Evolutionary conservation across 352 stramenopile species (phyloP).

Genomic region (Phytopythium mirpurense): DNA sequence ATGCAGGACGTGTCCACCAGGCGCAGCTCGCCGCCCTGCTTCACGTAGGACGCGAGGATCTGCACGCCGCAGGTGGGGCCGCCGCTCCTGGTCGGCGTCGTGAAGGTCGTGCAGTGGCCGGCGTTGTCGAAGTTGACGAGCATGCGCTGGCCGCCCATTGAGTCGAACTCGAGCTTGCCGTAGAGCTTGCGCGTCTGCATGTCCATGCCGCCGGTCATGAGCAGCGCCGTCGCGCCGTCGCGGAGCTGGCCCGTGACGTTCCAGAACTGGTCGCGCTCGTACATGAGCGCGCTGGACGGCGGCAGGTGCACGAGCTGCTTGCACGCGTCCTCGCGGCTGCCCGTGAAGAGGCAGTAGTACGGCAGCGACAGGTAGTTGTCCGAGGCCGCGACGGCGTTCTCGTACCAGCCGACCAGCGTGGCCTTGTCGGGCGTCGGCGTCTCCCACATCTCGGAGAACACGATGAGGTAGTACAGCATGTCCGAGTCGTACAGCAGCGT

Average conservation of each 20-base stretch:
- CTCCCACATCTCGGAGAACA: slow-evolving; percentile 78
- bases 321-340: slow-evolving; percentile 52
- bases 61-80: slow-evolving; percentile 53
- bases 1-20: slow-evolving; percentile 70
- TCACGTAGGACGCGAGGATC: slow-evolving; percentile 67
- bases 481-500: slow-evolving; percentile 55
- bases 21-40: slow-evolving; percentile 39
- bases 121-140: slow-evolving; percentile 67
- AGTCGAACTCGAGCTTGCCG: slow-evolving; percentile 43
- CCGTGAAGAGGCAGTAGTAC: slow-evolving; percentile 78
- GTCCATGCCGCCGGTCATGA: slow-evolving; percentile 55
- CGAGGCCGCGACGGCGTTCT: slow-evolving; percentile 51
- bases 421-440: slow-evolving; percentile 42
- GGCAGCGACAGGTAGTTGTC: slow-evolving; percentile 63
- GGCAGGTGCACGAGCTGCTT: slow-evolving; percentile 42
- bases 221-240: slow-evolving; percentile 32
- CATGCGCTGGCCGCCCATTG: slow-evolving; percentile 44
- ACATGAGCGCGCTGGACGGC: slow-evolving; percentile 28
- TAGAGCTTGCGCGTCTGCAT: slow-evolving; percentile 47
- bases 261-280: slow-evolving; percentile 64
- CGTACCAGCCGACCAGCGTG: slow-evolving; percentile 54
- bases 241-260: slow-evolving; percentile 50
- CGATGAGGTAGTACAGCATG: slow-evolving; percentile 75
- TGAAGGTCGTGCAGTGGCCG: slow-evolving; percentile 76
- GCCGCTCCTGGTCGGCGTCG: slow-evolving; percentile 41